Evolutionary conservation across 2,329 filamentous ascomycete species (phyloP).

Genomic region (Macrophomina tecta): DNA sequence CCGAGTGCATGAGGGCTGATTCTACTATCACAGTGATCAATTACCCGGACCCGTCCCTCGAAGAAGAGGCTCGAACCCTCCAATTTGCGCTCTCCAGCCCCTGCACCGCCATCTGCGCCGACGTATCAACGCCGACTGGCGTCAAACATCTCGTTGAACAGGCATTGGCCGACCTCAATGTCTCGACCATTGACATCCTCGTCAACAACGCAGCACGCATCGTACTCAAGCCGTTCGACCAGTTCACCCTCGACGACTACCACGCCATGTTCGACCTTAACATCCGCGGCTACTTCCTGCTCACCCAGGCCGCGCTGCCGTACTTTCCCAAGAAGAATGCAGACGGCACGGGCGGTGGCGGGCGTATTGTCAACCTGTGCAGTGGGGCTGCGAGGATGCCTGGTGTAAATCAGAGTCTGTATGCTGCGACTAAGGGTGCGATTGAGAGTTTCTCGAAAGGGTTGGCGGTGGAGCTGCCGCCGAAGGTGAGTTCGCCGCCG

Average conservation of each 20-base stretch:
- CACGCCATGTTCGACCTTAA: slow-evolving; percentile 62
- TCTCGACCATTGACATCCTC: slow-evolving; percentile 47
- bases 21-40: neutral
- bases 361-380: slow-evolving; percentile 65
- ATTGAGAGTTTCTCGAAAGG: slow-evolving; percentile 65
- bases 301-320: slow-evolving; percentile 61
- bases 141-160: neutral
- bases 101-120: slow-evolving; percentile 7
- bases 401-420: slow-evolving; percentile 56
- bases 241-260: slow-evolving; percentile 58
- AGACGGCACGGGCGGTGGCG: slow-evolving; percentile 28
- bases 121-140: slow-evolving; percentile 4
- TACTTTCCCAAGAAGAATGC: slow-evolving; percentile 47
- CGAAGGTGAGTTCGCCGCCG: neutral
- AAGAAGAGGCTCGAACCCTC: neutral
- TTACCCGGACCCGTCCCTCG: neutral
- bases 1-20: neutral
- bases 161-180: neutral
- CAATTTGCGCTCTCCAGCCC: slow-evolving; percentile 3
- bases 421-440: slow-evolving; percentile 64
- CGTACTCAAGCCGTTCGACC: slow-evolving; percentile 35
- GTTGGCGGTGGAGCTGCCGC: slow-evolving; percentile 62
- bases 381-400: slow-evolving; percentile 59
- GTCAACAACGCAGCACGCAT: slow-evolving; percentile 51
- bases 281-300: slow-evolving; percentile 60